Evolutionary conservation across 371 early-diverging fungal species (phyloP).

Genomic region (Gilbertella persicaria): DNA sequence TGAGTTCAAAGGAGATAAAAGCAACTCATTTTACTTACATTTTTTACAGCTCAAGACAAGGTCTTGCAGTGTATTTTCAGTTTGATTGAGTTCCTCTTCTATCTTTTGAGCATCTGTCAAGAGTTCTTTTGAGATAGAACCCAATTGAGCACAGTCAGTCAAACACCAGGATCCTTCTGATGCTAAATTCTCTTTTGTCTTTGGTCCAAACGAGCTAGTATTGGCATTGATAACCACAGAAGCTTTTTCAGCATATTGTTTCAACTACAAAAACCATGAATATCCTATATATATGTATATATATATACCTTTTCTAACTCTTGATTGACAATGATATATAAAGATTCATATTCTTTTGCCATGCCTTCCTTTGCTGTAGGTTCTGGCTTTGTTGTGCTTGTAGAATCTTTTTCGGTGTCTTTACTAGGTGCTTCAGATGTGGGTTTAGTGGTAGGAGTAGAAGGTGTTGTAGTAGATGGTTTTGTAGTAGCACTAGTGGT

Average conservation of each 20-base stretch:
- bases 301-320: not conserved
- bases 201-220: not conserved
- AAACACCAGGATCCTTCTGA: constrained; percentile 14
- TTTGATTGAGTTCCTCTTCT: not conserved
- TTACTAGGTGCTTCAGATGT: not conserved
- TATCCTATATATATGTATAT: not conserved
- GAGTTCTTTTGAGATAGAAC: constrained; percentile 6
- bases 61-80: not conserved
- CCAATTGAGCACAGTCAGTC: constrained; percentile 13
- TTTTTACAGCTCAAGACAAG: not conserved
- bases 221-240: not conserved
- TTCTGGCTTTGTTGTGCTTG: not conserved
- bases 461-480: not conserved
- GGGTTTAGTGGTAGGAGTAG: not conserved
- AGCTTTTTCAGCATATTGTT: constrained; percentile 7
- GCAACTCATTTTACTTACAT: constrained; percentile 12
- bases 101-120: constrained; percentile 3
- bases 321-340: not conserved
- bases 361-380: not conserved
- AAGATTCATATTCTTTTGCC: not conserved
- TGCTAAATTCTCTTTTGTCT: constrained; percentile 4
- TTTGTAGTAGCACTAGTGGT: not conserved
- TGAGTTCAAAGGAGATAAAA: not conserved
- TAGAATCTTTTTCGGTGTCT: not conserved
- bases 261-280: no score